Conservation (phyloP, 805 yeast genomes). For the Suhomyces kilbournensis region DNA sequence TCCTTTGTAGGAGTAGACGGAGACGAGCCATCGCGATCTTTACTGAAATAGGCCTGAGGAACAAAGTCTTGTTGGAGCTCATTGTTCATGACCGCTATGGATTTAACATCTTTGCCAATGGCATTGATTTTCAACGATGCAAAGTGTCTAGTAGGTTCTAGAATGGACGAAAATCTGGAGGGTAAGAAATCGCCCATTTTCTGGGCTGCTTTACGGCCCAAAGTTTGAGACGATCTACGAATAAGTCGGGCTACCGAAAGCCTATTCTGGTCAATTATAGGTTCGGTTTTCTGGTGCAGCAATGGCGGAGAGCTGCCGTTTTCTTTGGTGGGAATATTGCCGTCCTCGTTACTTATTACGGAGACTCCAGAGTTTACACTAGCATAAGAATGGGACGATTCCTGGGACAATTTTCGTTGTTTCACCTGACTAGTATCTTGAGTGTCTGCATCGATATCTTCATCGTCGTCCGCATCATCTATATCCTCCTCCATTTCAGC, state of each 20-base stretch:
- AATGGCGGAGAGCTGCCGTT: not conserved
- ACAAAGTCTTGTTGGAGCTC: constrained; percentile 30
- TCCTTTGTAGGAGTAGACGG: constrained; percentile 6
- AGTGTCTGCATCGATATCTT: constrained; percentile 23
- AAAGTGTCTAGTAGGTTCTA: constrained; percentile 89
- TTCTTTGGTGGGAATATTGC: not conserved
- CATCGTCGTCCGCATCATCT: constrained; percentile 22
- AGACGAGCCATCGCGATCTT: constrained; percentile 13
- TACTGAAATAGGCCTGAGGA: constrained; percentile 25
- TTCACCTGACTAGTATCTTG: constrained; percentile 18
- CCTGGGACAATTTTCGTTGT: constrained; percentile 38
- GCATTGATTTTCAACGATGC: constrained; percentile 72
- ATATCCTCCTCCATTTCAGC: constrained; percentile 12
- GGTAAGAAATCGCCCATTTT: constrained; percentile 88
- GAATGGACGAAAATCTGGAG: constrained; percentile 69
- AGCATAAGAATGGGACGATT: constrained; percentile 31
- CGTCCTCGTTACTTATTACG: constrained; percentile 16
- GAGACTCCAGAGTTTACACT: constrained; percentile 31
- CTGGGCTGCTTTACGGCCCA: constrained; percentile 81
- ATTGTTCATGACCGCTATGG: constrained; percentile 45
- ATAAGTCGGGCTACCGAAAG: constrained; percentile 72
- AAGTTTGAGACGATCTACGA: constrained; percentile 70
- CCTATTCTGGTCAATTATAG: constrained; percentile 67
- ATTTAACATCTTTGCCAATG: constrained; percentile 37
- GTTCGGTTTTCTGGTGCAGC: constrained; percentile 41